Base-by-base conservation (phyloP, 805 yeast species). In the Candida tallmaniae region DNA sequence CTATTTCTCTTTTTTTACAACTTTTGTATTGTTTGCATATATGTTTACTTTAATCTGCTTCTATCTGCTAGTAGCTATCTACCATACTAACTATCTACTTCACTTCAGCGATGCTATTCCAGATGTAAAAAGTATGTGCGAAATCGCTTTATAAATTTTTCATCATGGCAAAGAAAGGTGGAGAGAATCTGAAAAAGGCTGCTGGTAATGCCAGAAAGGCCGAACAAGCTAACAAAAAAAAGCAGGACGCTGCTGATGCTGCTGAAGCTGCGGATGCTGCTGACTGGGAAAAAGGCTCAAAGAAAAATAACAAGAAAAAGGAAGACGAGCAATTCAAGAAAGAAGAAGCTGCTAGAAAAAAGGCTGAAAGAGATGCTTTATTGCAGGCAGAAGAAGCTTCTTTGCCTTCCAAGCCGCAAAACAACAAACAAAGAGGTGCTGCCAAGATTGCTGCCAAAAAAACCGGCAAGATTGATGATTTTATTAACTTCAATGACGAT, bases 311-410 rank as follows among this genome's bases (percentile, higher is more conserved):
- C 56, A 74, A 76, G 63, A 85, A 84, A 70, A 79, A 79, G 57
- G 80, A 74, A 35, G 83, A 74, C 15, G 80, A 74, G 11, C 76
- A 72, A 32, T 78, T 74, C 36, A 84, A 83, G 61, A 77, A 72
- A 51, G 87, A 80, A 32, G 89, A 83, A 48, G 89, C 84, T 4
- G 78, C 81, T 6, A 70, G 78, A 36, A 82, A 80, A 66, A 85
- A 84, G 67, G 83, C 84, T n/a, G 93, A 84, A 53, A 72, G 93
- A 47, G 93, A 84, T 27, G 77, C 78, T 1, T 60, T 76, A 40
- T 57, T 83, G 42, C 63, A 67, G 42, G 80, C 74, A 7, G 89
- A 81, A 56, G 86, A 79, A 49, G 80, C 68, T 11, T 64, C 79
- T 12, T 55, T 78, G 46, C 84, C 84, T 1, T 44, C 76, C 6